phyloP scores from a whole-genome alignment of 2,329 filamentous ascomycete species.

The Fusarium sp. region DNA sequence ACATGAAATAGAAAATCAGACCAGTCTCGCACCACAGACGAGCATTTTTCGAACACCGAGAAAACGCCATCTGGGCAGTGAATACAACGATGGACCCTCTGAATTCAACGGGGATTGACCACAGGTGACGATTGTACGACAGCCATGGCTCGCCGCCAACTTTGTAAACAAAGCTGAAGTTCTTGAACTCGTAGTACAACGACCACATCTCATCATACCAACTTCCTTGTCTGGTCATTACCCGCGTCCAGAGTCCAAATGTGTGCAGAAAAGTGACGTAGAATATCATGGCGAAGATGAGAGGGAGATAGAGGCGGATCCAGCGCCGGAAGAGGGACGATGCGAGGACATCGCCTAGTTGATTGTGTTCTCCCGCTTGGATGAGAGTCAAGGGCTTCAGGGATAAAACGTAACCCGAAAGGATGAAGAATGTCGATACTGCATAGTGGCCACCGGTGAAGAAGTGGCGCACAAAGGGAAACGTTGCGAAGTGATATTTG shows the following conservation, averaged over 20 bases:
- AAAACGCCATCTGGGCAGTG: conserved; percentile 68
- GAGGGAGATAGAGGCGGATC: conserved; percentile 63
- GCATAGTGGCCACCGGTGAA: conserved; percentile 74
- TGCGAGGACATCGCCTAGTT: conserved; percentile 59
- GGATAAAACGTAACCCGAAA: conserved; percentile 69
- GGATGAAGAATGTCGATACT: conserved; percentile 68
- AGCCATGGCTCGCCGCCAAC: conserved; percentile 67
- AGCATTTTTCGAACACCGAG: conserved; percentile 65
- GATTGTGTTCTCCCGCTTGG: conserved; percentile 57
- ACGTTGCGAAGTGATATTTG: conserved; percentile 62
- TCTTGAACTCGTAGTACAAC: conserved; percentile 71
- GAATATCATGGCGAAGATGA: conserved; percentile 67
- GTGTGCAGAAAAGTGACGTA: conserved; percentile 66
- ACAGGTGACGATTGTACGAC: conserved; percentile 68
- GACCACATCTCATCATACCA: conserved; percentile 64
- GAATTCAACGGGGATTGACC: conserved; percentile 75
- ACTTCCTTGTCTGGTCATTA: conserved; percentile 55
- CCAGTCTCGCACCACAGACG: conserved; percentile 66
- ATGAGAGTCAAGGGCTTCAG: conserved; percentile 63
- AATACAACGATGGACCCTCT: conserved; percentile 75
- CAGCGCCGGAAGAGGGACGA: conserved; percentile 64
- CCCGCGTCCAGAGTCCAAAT: conserved; percentile 61
- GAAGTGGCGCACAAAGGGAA: conserved; percentile 71
- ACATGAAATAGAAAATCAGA: conserved; percentile 75
- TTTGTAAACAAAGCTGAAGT: conserved; percentile 76